These are phyloP conservation scores for Psidium guajava DNA, from an alignment of 345 rosid genomes.

Conservation along the genomic window DNA sequence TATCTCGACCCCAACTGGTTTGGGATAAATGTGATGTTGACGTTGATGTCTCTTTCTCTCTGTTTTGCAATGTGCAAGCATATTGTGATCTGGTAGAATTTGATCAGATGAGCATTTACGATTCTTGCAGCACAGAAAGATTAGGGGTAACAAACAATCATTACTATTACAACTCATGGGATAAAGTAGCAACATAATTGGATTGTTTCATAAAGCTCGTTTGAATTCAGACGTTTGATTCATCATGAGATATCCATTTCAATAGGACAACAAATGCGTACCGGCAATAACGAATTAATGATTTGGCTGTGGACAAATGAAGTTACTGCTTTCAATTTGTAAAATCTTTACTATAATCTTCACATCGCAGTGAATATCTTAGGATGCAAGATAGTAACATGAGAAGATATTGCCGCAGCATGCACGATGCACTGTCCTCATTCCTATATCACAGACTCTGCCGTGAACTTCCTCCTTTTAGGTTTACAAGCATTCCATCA, in stretches of 20 bases:
- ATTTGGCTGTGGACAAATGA: neutral
- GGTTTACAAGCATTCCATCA: constrained; percentile 16
- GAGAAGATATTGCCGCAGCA: neutral
- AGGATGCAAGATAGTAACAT: neutral
- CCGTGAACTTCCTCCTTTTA: neutral
- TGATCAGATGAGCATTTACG: neutral
- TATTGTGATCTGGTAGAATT: neutral
- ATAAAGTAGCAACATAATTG: neutral
- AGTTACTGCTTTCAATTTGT: neutral
- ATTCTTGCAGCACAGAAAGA: neutral
- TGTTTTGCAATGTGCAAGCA: neutral
- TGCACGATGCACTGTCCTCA: neutral
- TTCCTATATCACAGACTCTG: neutral
- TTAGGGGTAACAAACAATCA: neutral
- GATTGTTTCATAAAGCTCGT: neutral
- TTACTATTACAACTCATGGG: neutral
- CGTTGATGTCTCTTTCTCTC: neutral
- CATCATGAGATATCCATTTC: neutral
- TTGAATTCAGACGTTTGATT: neutral
- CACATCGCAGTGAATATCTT: neutral
- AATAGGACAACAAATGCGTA: neutral
- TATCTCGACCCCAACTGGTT: too few species aligned
- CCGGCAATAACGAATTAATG: neutral
- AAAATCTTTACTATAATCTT: neutral
- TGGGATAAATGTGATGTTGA: too few species aligned